A percentile compares a stretch with the other conserved stretches of the same genome.
These are phyloP conservation scores for Tolypocladium nubicola DNA, from an alignment of 2,329 filamentous ascomycete species.

Conservation along the genomic window DNA sequence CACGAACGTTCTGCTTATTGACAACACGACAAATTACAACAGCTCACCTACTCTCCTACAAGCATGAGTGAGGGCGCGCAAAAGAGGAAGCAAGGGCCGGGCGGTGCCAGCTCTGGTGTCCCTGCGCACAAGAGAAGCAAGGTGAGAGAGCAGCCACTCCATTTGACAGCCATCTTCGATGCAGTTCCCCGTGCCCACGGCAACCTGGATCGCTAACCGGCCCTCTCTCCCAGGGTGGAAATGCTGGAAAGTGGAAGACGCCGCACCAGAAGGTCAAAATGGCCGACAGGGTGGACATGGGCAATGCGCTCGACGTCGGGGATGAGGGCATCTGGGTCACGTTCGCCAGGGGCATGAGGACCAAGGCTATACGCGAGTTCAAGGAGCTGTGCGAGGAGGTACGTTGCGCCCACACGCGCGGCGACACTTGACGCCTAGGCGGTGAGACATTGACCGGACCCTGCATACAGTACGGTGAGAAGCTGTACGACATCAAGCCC, in stretches of 20 bases:
- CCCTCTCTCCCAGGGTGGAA: slow-evolving; percentile 30
- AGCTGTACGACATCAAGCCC: slow-evolving; percentile 41
- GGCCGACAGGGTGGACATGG: slow-evolving; percentile 28
- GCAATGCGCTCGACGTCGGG: slow-evolving; percentile 48
- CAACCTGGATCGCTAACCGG: background rate
- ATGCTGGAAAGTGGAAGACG: slow-evolving; percentile 50
- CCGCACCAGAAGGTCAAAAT: slow-evolving; percentile 44
- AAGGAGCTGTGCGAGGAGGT: slow-evolving; percentile 57
- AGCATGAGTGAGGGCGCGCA: slow-evolving; percentile 19
- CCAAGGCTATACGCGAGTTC: slow-evolving; percentile 58
- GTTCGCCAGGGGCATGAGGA: slow-evolving; percentile 61
- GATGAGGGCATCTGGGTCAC: slow-evolving; percentile 72
- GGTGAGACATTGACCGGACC: slow-evolving; percentile 5
- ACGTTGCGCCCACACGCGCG: slow-evolving; percentile 9
- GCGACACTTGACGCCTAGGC: background rate
- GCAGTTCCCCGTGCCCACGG: background rate
- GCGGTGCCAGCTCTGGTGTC: slow-evolving; percentile 13
- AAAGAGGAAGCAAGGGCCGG: slow-evolving; percentile 25
- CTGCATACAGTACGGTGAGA: slow-evolving; percentile 49
- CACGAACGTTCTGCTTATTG: background rate
- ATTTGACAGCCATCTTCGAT: background rate
- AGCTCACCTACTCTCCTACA: background rate
- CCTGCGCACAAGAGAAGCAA: slow-evolving; percentile 28
- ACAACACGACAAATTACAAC: background rate
- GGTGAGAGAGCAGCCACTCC: slow-evolving; percentile 13